These are phyloP conservation scores for Cytospora schulzeri DNA, from an alignment of 2,329 filamentous ascomycete genomes.

Conservation along the genomic window DNA sequence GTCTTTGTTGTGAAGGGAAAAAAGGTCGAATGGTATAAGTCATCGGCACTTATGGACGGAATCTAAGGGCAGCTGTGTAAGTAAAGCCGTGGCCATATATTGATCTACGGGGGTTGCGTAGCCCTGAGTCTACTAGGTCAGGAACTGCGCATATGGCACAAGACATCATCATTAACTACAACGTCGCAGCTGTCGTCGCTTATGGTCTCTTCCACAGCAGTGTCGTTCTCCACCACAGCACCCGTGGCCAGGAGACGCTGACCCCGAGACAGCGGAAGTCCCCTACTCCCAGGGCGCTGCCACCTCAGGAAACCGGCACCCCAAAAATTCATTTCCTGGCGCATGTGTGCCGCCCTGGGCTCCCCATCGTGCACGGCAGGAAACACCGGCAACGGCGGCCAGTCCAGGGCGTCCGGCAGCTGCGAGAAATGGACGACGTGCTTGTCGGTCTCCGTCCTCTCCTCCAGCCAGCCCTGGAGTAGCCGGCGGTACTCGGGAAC, in stretches of 20 bases:
- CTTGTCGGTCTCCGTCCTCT: background rate
- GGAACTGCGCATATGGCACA: too few species aligned
- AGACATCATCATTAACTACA: too few species aligned
- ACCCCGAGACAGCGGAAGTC: background rate
- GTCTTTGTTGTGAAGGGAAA: background rate
- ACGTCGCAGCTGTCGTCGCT: too few species aligned
- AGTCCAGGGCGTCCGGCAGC: background rate
- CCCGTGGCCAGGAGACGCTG: background rate
- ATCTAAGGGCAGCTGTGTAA: background rate
- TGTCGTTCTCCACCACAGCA: background rate
- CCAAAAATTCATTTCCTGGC: background rate
- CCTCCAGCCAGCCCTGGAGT: background rate
- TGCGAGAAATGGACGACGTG: background rate
- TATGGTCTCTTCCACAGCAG: background rate
- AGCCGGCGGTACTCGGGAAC: background rate
- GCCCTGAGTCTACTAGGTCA: too few species aligned
- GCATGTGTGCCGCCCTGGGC: background rate
- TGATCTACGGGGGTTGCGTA: too few species aligned
- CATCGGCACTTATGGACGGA: background rate
- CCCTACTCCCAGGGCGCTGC: background rate
- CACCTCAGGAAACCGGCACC: background rate
- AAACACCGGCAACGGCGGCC: constrained; percentile 2
- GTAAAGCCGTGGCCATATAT: too few species aligned
- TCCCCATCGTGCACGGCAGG: background rate
- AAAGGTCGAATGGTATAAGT: background rate